Percentiles rank a stretch among this genome's conserved stretches.
phyloP scores from a whole-genome alignment of 2,329 filamentous ascomycete species.

The Stagonosporopsis cucurbitacearum region DNA sequence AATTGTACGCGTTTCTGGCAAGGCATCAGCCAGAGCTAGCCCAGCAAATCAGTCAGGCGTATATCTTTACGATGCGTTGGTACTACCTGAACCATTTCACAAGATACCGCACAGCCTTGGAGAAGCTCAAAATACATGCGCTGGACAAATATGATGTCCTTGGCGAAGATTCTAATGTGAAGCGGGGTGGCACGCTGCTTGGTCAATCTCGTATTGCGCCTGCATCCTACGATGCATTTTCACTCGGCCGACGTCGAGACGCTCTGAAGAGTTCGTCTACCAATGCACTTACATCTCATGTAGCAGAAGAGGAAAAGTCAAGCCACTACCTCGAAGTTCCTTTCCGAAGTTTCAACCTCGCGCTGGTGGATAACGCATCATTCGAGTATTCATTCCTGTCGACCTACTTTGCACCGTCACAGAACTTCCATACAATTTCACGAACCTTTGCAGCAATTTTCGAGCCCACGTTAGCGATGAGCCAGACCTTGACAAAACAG shows the following conservation, averaged over 20 bases:
- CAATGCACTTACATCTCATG: slow-evolving; percentile 80
- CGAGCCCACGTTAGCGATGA: slow-evolving; percentile 85
- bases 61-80: slow-evolving; percentile 99
- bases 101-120: slow-evolving; percentile 82
- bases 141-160: slow-evolving; percentile 85
- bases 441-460: slow-evolving; percentile 88
- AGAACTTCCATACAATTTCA: slow-evolving; percentile 78
- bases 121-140: slow-evolving; percentile 81
- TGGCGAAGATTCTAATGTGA: slow-evolving; percentile 75
- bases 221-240: slow-evolving; percentile 83
- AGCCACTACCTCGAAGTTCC: slow-evolving; percentile 88
- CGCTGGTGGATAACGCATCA: slow-evolving; percentile 89
- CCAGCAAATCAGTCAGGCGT: slow-evolving; percentile 89
- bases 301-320: slow-evolving; percentile 87
- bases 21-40: slow-evolving; percentile 82
- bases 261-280: slow-evolving; percentile 76
- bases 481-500: slow-evolving; percentile 75
- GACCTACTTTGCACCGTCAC: slow-evolving; percentile 81
- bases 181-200: slow-evolving; percentile 59
- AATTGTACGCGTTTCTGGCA: slow-evolving; percentile 84
- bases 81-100: slow-evolving; percentile 93
- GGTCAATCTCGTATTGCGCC: slow-evolving; percentile 51
- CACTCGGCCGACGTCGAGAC: slow-evolving; percentile 84
- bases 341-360: slow-evolving; percentile 94
- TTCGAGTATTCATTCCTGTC: slow-evolving; percentile 95